Conservation (phyloP, 176 grass and related monocot genomes). For the Oryza meridionalis region DNA sequence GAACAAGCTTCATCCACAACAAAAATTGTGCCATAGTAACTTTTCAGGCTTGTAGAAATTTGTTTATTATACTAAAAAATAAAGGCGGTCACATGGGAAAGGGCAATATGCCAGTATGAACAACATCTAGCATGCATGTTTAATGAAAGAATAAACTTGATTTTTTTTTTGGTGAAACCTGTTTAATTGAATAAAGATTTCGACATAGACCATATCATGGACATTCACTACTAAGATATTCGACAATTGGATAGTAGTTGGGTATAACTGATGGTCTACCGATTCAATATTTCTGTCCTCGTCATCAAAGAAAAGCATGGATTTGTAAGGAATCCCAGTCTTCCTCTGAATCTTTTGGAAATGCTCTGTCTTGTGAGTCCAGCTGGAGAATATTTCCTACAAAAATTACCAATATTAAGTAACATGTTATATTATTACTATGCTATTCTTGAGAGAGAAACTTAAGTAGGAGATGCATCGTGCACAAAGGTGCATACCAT, state of each 20-base stretch:
- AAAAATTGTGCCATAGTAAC: not conserved
- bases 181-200: slow-evolving; percentile 12
- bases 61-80: not conserved
- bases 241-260: slow-evolving; percentile 5
- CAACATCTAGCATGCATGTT: not conserved
- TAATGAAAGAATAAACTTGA: not conserved
- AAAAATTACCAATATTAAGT: slow-evolving; percentile 24
- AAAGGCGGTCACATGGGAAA: not conserved
- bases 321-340: slow-evolving; percentile 72
- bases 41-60: not conserved
- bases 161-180: not conserved
- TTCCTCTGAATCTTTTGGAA: slow-evolving; percentile 81
- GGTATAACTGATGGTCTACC: slow-evolving; percentile 50
- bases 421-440: not conserved
- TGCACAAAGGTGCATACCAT: not conserved
- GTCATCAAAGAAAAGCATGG: slow-evolving; percentile 93
- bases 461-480: not conserved
- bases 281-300: slow-evolving; percentile 74
- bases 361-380: slow-evolving; percentile 92
- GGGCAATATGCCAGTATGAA: not conserved
- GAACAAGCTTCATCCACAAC: not conserved
- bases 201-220: not conserved
- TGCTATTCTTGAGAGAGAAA: no score
- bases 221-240: slow-evolving; percentile 11
- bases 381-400: slow-evolving; percentile 91